Base-by-base conservation (phyloP, 129 eudicot genomes). In the Tagetes erecta region DNA sequence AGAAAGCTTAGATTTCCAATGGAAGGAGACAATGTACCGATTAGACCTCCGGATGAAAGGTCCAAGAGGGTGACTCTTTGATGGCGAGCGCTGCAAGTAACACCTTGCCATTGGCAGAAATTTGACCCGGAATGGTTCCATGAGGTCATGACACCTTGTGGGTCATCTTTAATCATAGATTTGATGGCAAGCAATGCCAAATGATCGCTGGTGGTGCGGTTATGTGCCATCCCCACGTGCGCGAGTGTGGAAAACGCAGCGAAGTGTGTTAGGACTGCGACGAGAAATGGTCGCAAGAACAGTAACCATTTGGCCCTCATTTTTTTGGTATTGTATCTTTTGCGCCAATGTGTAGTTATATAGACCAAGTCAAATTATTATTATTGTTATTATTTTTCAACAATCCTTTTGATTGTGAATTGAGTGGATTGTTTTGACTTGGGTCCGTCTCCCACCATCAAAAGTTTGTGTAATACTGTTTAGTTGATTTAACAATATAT, bases 1-100 rank as follows among this genome's bases (percentile, higher is more conserved):
- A 53, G 60, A 53, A 53, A 53, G 35, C 60, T 53, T 53, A 53
- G 35, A 14, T 53, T 53, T 53, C 60, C 34, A 6, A 53, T 53
- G 60, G 33, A 53, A 53, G 60, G 60, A 20, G 60, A 53, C 60
- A 53, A 6, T 3, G 60, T 53, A 20, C 60, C 60, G 3, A 14
- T 20, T 20, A 53, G n/a, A 34, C 60, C 60, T 53, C 8, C 2
- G 34, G 33, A 5, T 14, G 60, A 53, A 3, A 53, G 60, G 60
- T 53, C 60, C 35, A 53, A 53, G 31, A 3, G 30, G 30, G 30
- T 14, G 57, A 51, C 57, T 13, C 57, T 51, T 51, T 51, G 60
- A 2, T 46, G 51, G 60, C 10, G 60, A 20, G 10, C 2, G 59
- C 10, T 27, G 35, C 60, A 53, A 20, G 34, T 5, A 20, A 53